Percentiles rank a stretch among this genome's conserved stretches.
These are phyloP conservation scores for Yamadazyma epiphylla DNA, from an alignment of 1,139 yeast genomes.

Conservation along the genomic window DNA sequence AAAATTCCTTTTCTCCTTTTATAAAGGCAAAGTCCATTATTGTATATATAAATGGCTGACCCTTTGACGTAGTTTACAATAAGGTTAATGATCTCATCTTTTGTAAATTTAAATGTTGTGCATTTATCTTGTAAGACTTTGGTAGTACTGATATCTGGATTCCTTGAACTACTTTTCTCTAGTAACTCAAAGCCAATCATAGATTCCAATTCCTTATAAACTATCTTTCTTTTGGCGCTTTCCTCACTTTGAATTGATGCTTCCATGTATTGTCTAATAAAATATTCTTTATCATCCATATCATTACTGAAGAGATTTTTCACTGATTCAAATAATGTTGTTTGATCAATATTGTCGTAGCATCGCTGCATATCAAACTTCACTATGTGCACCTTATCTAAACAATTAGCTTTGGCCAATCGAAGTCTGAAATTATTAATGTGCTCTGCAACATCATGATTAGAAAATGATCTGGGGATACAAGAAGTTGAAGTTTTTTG, in stretches of 20 bases:
- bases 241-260: no score
- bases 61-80: conserved; percentile 10
- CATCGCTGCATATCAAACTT: conserved; percentile 81
- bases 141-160: no score
- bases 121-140: conserved; percentile 11
- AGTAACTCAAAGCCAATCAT: no score
- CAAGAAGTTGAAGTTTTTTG: conserved; percentile 9
- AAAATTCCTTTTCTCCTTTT: conserved; percentile 67
- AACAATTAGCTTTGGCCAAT: conserved; percentile 14
- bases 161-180: no score
- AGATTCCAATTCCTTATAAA: no score
- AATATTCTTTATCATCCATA: conserved; percentile 17
- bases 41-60: conserved; percentile 11
- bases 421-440: conserved; percentile 13
- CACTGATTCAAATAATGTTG: conserved; percentile 33
- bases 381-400: conserved; percentile 47
- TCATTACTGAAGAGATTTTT: conserved; percentile 22
- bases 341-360: conserved; percentile 69
- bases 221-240: no score
- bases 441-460: conserved; percentile 22
- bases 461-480: conserved; percentile 24
- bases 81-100: conserved; percentile 7
- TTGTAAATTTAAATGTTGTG: conserved; percentile 9
- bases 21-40: conserved; percentile 12
- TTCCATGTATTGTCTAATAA: conserved; percentile 17